These are phyloP conservation scores for Tolypocladium capitatum DNA, from an alignment of 2,329 filamentous ascomycete species.

Conservation along the genomic window DNA sequence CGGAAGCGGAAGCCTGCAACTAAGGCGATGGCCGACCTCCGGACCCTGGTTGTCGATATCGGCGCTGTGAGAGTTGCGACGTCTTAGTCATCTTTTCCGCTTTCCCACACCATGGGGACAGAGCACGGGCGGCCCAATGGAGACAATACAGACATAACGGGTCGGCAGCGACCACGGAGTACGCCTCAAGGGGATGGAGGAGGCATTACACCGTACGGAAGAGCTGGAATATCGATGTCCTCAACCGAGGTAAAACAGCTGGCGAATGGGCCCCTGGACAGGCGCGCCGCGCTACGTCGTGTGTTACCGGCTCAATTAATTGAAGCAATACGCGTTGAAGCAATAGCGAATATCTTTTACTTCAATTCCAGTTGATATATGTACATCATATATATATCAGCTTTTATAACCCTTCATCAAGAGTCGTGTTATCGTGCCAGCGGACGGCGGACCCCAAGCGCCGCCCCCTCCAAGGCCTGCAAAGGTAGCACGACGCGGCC, in stretches of 20 bases:
- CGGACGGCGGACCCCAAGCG: too few relatives aligned
- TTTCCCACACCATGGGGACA: not conserved
- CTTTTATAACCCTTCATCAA: too few relatives aligned
- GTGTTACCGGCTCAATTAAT: too few relatives aligned
- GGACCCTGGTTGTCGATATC: not conserved
- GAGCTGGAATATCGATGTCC: too few relatives aligned
- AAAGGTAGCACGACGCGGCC: not conserved
- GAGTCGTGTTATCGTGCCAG: too few relatives aligned
- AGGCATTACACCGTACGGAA: too few relatives aligned
- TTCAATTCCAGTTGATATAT: too few relatives aligned
- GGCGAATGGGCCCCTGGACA: not conserved
- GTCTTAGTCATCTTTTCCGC: not conserved
- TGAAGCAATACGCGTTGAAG: too few relatives aligned
- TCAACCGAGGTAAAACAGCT: too few relatives aligned
- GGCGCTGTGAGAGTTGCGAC: not conserved
- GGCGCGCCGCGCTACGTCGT: not conserved
- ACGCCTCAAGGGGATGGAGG: conserved; percentile 1
- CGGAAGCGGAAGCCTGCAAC: not conserved
- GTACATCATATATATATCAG: too few relatives aligned
- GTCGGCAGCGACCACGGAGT: not conserved
- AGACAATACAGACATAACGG: conserved; percentile 1
- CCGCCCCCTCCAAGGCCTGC: too few relatives aligned
- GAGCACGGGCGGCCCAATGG: conserved; percentile 1
- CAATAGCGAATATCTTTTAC: too few relatives aligned
- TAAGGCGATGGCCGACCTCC: not conserved